Evolutionary conservation across 2,329 filamentous ascomycete species (phyloP).

Genomic region (Thermoascus crustaceus): DNA sequence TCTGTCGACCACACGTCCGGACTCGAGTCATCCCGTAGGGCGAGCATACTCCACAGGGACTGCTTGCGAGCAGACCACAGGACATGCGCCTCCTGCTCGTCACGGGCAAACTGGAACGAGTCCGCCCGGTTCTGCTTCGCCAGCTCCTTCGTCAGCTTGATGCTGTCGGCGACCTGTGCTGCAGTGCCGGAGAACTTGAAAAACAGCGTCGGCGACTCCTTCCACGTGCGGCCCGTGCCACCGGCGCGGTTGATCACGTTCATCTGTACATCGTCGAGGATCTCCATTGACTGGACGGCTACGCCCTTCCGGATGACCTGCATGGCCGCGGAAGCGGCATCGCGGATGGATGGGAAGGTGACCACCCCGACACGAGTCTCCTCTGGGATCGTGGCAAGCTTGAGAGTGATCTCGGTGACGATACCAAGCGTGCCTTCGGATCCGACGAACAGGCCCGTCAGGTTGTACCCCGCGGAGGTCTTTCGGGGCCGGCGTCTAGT

Average conservation of each 20-base stretch:
- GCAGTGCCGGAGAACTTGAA: conserved; percentile 65
- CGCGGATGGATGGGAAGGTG: conserved; percentile 50
- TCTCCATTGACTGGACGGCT: conserved; percentile 58
- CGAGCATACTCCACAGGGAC: conserved; percentile 54
- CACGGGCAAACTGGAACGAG: conserved; percentile 49
- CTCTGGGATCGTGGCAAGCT: conserved; percentile 56
- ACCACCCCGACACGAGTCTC: conserved; percentile 59
- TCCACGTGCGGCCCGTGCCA: conserved; percentile 44
- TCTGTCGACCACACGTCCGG: conserved; percentile 56
- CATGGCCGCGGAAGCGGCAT: conserved; percentile 57
- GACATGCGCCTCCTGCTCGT: conserved; percentile 46
- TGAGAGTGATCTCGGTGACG: conserved; percentile 62
- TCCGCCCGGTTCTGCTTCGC: conserved; percentile 52
- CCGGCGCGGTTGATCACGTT: conserved; percentile 59
- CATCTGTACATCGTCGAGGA: conserved; percentile 57
- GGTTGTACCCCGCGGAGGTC: conserved; percentile 62
- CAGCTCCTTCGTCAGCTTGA: conserved; percentile 59
- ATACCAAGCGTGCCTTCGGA: conserved; percentile 65
- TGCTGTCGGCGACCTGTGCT: conserved; percentile 69
- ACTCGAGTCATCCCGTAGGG: conserved; percentile 46
- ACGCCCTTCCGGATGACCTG: conserved; percentile 57
- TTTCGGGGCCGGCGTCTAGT: conserved; percentile 60
- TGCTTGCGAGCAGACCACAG: conserved; percentile 56
- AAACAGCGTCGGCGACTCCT: conserved; percentile 34
- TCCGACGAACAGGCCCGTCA: conserved; percentile 61